Evolutionary conservation across 176 grass and related monocot species (phyloP).

Genomic region (Aegilops umbellulata): DNA sequence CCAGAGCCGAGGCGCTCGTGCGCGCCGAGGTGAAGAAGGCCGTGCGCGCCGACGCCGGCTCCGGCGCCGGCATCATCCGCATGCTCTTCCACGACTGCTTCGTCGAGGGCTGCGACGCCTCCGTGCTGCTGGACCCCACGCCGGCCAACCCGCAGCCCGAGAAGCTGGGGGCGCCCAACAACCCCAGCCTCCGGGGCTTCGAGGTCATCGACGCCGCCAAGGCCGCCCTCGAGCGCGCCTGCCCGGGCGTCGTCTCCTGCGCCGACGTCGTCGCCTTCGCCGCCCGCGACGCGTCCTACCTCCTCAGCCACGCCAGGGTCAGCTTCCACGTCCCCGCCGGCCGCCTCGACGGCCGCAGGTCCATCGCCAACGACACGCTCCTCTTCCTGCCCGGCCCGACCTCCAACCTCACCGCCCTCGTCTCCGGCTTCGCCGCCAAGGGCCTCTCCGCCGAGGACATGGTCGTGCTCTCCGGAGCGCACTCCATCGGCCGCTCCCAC

Average conservation of each 20-base stretch:
- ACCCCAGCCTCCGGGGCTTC: slow-evolving; percentile 37
- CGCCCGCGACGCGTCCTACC: slow-evolving; percentile 32
- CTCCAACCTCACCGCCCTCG: background rate
- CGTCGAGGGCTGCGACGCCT: slow-evolving; percentile 41
- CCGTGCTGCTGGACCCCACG: slow-evolving; percentile 40
- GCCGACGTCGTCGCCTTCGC: slow-evolving; percentile 67
- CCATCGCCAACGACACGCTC: background rate
- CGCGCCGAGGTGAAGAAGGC: slow-evolving; percentile 18
- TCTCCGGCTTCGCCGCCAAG: slow-evolving; percentile 23
- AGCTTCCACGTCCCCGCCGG: slow-evolving; percentile 25
- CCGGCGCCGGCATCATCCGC: slow-evolving; percentile 50
- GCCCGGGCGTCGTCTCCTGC: slow-evolving; percentile 46
- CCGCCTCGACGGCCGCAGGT: slow-evolving; percentile 26
- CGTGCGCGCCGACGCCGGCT: background rate
- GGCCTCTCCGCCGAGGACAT: slow-evolving; percentile 17
- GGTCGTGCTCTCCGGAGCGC: slow-evolving; percentile 40
- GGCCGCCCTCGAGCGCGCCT: slow-evolving; percentile 13
- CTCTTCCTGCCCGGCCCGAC: background rate
- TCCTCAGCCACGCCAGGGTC: background rate
- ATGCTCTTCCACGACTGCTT: slow-evolving; percentile 74
- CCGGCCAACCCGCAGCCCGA: slow-evolving; percentile 21
- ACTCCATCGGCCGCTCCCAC: slow-evolving; percentile 38
- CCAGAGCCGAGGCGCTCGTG: background rate
- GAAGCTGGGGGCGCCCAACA: slow-evolving; percentile 29
- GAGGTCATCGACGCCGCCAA: slow-evolving; percentile 48